A percentile compares a stretch with the other conserved stretches of the same genome.
phyloP scores from a whole-genome alignment of 805 yeast genomes.

The Hanseniaspora mollemarum region DNA sequence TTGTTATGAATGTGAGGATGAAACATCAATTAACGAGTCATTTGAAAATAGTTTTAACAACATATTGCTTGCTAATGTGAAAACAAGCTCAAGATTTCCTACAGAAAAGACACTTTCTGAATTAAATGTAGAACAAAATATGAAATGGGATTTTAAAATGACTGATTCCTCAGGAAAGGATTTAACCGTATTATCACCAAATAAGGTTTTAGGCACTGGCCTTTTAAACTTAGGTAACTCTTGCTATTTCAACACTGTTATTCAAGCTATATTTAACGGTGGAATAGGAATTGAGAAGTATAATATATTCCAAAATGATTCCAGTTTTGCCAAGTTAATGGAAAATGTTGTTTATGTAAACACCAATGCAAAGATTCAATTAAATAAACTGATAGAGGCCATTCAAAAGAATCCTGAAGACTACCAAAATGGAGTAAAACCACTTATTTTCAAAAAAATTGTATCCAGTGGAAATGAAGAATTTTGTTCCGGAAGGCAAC shows the following conservation, averaged over 20 bases:
- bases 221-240: slow-evolving; percentile 84
- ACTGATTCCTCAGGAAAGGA: slow-evolving; percentile 58
- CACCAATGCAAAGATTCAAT: slow-evolving; percentile 57
- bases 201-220: slow-evolving; percentile 55
- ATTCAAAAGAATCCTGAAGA: slow-evolving; percentile 36
- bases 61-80: slow-evolving; percentile 43
- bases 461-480: slow-evolving; percentile 73
- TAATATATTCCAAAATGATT: neutral
- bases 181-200: slow-evolving; percentile 39
- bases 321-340: slow-evolving; percentile 33
- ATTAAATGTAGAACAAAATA: slow-evolving; percentile 81
- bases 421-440: slow-evolving; percentile 68
- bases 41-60: slow-evolving; percentile 26
- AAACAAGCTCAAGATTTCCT: slow-evolving; percentile 55
- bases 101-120: slow-evolving; percentile 85
- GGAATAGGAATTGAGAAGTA: slow-evolving; percentile 18
- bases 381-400: slow-evolving; percentile 72
- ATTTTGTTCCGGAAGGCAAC: slow-evolving; percentile 78
- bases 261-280: slow-evolving; percentile 54
- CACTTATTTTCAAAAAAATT: slow-evolving; percentile 60
- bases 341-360: slow-evolving; percentile 41
- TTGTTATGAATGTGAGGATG: slow-evolving; percentile 84
- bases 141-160: slow-evolving; percentile 86
- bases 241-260: slow-evolving; percentile 73
- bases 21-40: slow-evolving; percentile 57